Conservation (phyloP, 352 stramenopile genomes). For the Thalassiosira hispida region DNA sequence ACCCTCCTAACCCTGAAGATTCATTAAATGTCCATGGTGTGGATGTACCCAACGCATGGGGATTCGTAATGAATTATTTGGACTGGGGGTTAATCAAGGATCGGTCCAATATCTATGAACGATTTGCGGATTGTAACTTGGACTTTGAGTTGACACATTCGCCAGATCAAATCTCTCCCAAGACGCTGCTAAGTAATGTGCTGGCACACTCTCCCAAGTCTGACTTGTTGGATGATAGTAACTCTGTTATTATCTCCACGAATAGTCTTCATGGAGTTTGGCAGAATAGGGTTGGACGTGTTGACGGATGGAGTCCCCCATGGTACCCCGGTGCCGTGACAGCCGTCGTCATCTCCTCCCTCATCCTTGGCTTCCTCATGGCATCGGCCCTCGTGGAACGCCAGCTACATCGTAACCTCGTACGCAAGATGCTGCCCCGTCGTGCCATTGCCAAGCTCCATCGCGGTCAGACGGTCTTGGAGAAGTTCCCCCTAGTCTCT, state of each 20-base stretch:
- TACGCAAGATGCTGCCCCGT: constrained; percentile 39
- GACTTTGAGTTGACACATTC: constrained; percentile 19
- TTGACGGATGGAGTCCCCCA: constrained; percentile 9
- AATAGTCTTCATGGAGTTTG: constrained; percentile 29
- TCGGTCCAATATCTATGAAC: constrained; percentile 39
- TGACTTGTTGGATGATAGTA: constrained; percentile 19
- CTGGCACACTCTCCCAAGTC: constrained; percentile 10
- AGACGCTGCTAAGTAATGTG: neutral
- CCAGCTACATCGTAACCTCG: constrained; percentile 33
- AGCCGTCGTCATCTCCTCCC: constrained; percentile 2
- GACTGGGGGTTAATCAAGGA: constrained; percentile 39
- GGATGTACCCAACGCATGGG: neutral
- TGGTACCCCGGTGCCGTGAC: constrained; percentile 21
- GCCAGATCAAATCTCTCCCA: neutral
- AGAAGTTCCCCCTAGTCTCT: constrained; percentile 51
- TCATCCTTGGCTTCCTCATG: constrained; percentile 20
- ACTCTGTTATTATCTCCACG: constrained; percentile 25
- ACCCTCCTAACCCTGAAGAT: too few species aligned
- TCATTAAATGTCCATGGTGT: too few species aligned
- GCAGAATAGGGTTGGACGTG: constrained; percentile 32
- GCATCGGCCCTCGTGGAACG: constrained; percentile 16
- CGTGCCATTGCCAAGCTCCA: constrained; percentile 35
- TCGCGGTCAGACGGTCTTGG: constrained; percentile 41
- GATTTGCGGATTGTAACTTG: constrained; percentile 29
- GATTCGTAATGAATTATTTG: constrained; percentile 41